Base-by-base conservation (phyloP, 1,139 yeast species). In the Candida mesenterica region DNA sequence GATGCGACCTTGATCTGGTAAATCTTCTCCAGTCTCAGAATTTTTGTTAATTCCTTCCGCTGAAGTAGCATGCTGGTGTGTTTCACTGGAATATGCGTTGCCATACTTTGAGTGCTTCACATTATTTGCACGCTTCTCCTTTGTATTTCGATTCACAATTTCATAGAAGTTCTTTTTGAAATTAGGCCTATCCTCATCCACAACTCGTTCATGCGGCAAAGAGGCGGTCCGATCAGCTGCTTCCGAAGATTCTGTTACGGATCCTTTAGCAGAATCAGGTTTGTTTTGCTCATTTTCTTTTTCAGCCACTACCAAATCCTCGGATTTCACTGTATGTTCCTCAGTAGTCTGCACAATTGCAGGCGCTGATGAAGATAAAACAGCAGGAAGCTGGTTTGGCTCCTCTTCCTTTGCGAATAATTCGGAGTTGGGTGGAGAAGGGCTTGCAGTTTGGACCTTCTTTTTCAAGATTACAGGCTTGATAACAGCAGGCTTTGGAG, bases 391-490 rank as follows among this genome's bases (percentile, higher is more conserved):
- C 22, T 19, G 22, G 6, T 19, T 19, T 6, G 9, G 22, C 9
- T 6, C 6, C 9, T 15, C 15, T 15, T 28, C 35, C 12, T 9
- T 15, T 12, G 27, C 15, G 18, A 13, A 8, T n/a, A 17, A 24
- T 17, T 22, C 28, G 19, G 19, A 14, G 15, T 34, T 20, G 10
- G 15, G 19, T 25, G 18, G 20, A 14, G 36, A 13, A 2, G 39
- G 33, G 13, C 30, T 28, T 7, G 39, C 36, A 8, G 48, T 22
- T 1, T 42, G 38, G 5, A 44, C 42, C 43, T 65, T 68, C 52
- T 69, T 69, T 51, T 66, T 68, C 50, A 69, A 61, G 23, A 69
- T 59, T 2, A 65, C 59, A 1, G 74, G 73, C 38, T 66, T 68
- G 17, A 25, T 25, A 5, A 48, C 50, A 4, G 43, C 44, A 6